Percentiles rank a stretch among this genome's conserved stretches.
These are phyloP conservation scores for Melampsora abietis-canadensis DNA, from an alignment of 1,284 basidiomycete genomes.

Conservation along the genomic window DNA sequence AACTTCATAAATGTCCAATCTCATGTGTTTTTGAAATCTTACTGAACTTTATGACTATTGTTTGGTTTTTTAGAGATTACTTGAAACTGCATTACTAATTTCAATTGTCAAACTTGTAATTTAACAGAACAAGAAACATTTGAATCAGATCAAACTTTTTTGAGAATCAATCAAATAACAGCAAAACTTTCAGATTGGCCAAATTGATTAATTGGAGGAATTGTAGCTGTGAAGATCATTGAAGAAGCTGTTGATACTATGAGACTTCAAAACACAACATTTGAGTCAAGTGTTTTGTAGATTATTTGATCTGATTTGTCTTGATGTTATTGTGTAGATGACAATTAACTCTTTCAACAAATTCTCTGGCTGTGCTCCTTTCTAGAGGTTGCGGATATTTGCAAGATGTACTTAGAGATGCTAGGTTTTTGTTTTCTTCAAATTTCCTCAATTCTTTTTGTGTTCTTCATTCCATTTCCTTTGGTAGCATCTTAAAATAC, in stretches of 20 bases:
- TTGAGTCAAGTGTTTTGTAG: slow-evolving; percentile 35
- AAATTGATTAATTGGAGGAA: slow-evolving; percentile 21
- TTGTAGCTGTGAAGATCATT: slow-evolving; percentile 21
- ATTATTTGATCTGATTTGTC: too few species aligned
- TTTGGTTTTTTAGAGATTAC: neutral
- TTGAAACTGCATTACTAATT: slow-evolving; percentile 19
- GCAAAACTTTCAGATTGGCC: slow-evolving; percentile 25
- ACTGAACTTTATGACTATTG: neutral
- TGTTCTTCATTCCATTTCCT: too few species aligned
- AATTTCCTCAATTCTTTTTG: too few species aligned
- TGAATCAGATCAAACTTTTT: slow-evolving; percentile 29
- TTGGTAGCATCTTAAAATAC: too few species aligned
- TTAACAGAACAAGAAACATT: slow-evolving; percentile 4
- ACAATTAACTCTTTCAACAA: too few species aligned
- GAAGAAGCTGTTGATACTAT: slow-evolving; percentile 22
- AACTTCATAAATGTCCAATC: neutral
- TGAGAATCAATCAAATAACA: slow-evolving; percentile 32
- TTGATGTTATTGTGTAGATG: too few species aligned
- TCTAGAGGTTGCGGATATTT: too few species aligned
- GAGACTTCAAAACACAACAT: slow-evolving; percentile 30
- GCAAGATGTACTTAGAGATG: too few species aligned
- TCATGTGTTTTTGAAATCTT: neutral
- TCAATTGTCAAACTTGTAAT: slow-evolving; percentile 19
- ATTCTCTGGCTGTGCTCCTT: too few species aligned
- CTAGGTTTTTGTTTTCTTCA: too few species aligned